Evolutionary conservation across 495 filamentous ascomycete species (phyloP).

Genomic region (Neurospora hispaniola): DNA sequence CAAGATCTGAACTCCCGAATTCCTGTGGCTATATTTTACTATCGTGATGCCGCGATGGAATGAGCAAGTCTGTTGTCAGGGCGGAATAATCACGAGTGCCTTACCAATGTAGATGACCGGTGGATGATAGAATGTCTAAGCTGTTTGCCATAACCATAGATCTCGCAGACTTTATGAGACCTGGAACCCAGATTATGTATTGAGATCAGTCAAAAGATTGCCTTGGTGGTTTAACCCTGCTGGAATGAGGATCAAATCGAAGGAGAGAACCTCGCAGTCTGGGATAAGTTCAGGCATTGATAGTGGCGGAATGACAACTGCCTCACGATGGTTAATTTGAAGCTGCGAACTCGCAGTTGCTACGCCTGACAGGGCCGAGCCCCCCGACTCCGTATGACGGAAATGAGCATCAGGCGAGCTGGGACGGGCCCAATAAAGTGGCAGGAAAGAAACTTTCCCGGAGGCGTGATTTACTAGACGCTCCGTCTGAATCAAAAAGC

Average conservation of each 20-base stretch:
- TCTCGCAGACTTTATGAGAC: neutral
- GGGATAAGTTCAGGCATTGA: neutral
- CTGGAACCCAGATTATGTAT: neutral
- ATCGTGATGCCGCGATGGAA: neutral
- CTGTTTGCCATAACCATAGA: neutral
- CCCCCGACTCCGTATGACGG: neutral
- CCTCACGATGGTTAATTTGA: neutral
- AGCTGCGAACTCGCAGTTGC: neutral
- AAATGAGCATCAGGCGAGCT: neutral
- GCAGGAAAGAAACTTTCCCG: neutral
- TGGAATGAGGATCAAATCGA: neutral
- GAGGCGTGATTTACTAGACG: neutral
- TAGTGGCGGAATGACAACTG: neutral
- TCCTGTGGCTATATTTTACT: neutral
- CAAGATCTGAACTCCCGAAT: neutral
- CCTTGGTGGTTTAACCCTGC: too few species aligned
- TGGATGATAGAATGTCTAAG: neutral
- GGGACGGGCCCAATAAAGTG: neutral
- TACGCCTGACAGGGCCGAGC: neutral
- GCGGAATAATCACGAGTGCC: neutral
- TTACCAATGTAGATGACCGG: neutral
- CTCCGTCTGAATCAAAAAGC: neutral
- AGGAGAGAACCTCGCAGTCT: neutral
- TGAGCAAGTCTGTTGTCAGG: neutral
- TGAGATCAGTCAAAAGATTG: neutral